Evolutionary conservation across 208 protist species (phyloP).

Genomic region (Leishmania martiniquensis): DNA sequence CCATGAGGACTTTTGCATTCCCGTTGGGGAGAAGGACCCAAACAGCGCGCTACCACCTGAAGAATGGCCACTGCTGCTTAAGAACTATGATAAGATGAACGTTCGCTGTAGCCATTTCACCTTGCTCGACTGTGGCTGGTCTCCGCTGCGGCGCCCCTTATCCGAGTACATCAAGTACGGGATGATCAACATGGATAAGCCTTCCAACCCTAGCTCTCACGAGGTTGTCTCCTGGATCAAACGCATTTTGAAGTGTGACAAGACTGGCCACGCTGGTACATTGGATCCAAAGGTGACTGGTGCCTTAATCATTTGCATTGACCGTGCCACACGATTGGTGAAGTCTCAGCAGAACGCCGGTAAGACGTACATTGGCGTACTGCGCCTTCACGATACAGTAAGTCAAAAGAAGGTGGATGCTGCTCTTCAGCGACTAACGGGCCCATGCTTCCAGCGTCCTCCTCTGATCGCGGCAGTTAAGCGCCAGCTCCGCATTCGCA

Average conservation of each 20-base stretch:
- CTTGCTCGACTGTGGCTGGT: constrained; percentile 95
- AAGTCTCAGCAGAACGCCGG: constrained; percentile 99
- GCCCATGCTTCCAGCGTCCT: constrained; percentile 99
- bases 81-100: constrained; percentile 99
- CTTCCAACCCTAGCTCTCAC: constrained; percentile 99
- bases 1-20: constrained; percentile 79
- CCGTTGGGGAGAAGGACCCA: constrained; percentile 49
- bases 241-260: constrained; percentile 98
- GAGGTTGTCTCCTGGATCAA: constrained; percentile 99
- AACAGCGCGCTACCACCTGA: constrained; percentile 87
- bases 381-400: constrained; percentile 96
- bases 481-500: constrained; percentile 98
- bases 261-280: constrained; percentile 99
- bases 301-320: constrained; percentile 99
- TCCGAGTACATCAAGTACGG: constrained; percentile 99
- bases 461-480: constrained; percentile 99
- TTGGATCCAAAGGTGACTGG: constrained; percentile 99
- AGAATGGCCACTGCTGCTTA: constrained; percentile 98
- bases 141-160: constrained; percentile 97
- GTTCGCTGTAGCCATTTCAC: constrained; percentile 98
- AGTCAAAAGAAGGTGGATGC: constrained; percentile 87
- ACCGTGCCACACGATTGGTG: constrained; percentile 99
- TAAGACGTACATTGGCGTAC: constrained; percentile 99
- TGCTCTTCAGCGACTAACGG: constrained; percentile 97
- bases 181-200: constrained; percentile 99